phyloP scores from a whole-genome alignment of 2,329 filamentous ascomycete genomes.

The Claviceps sorghi region DNA sequence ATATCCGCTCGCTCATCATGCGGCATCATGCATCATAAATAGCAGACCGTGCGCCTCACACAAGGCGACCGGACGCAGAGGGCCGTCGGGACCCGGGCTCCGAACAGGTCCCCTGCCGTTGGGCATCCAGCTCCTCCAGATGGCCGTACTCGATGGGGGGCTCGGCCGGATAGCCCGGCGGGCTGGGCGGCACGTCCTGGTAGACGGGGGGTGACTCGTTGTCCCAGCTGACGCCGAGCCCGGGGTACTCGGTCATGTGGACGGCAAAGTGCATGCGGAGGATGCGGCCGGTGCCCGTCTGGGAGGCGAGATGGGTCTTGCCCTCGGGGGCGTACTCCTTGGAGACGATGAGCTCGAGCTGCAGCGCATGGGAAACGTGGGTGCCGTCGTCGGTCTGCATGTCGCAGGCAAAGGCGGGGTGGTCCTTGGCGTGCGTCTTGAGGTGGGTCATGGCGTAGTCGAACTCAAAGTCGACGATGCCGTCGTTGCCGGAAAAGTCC shows the following conservation, averaged over 20 bases:
- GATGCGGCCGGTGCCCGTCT: constrained; percentile 80
- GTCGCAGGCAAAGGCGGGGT: constrained; percentile 59
- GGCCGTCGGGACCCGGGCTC: constrained; percentile 4
- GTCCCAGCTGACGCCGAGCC: constrained; percentile 90
- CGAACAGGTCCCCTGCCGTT: constrained; percentile 3
- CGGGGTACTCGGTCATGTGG: constrained; percentile 65
- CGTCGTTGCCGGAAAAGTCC: constrained; percentile 35
- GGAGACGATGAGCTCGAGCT: constrained; percentile 86
- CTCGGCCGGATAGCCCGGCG: constrained; percentile 48
- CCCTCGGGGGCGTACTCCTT: constrained; percentile 73
- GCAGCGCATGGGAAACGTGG: constrained; percentile 67
- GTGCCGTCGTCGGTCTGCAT: constrained; percentile 60
- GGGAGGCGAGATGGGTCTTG: constrained; percentile 54
- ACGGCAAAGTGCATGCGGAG: constrained; percentile 84
- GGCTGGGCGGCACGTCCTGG: constrained; percentile 78
- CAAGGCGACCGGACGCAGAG: constrained; percentile 3
- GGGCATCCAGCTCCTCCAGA: constrained; percentile 20
- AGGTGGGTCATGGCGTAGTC: constrained; percentile 37
- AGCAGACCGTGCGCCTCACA: too few species aligned
- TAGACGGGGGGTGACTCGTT: constrained; percentile 91
- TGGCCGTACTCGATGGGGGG: constrained; percentile 25
- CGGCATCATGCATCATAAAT: background rate
- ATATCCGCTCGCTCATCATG: too few species aligned
- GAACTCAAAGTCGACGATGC: constrained; percentile 40
- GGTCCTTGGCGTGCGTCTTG: constrained; percentile 31